Evolutionary conservation across 768 basidiomycete species (phyloP), one percentile per base, ranked within the genome.

Genomic region (Hygrophorus pudorinus): DNA sequence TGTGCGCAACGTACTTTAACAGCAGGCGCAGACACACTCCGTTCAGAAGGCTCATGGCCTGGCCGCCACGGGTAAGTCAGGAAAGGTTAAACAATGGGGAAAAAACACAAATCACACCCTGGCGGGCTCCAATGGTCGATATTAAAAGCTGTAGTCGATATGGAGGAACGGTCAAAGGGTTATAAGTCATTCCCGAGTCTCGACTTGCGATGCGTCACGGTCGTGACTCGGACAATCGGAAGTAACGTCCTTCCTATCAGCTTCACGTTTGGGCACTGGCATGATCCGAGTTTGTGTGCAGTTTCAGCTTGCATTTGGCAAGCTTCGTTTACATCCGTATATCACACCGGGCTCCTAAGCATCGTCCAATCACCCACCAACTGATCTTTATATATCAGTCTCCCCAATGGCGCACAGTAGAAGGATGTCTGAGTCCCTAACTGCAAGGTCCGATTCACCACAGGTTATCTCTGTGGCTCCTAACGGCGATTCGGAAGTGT

Each of bases 111-210:
- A 18, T 44, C 43, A 40, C 44, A 53, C 56, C 55, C 12, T 38
- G 45, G 41, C 51, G 41, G 42, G 59, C 49, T n/a, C 58, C 53
- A 31, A 70, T 59, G 30, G 51, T 60, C 9, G 64, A 62, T 48
- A 76, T 65, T 21, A 76, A 66, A 6, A 63, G 61, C 48, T 71
- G 75, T 14, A 79, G 54, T 46, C 75, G 67, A 58, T 80, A 85
- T 8, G 80, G 82, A 7, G 81, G 78, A 4, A 81, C 67, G 35
- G 77, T 70, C 28, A 73, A 53, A 5, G 71, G 71, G 32, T 58
- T 61, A 9, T 61, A 65, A 51, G 62, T 54, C 70, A 72, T 71
- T 12, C 38, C n/a, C n/a, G n/a, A n/a, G n/a, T n/a, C n/a, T n/a
- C n/a, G n/a, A n/a, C n/a, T n/a, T n/a, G n/a, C n/a, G n/a, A n/a